Percentiles rank a stretch among this genome's conserved stretches.
These are phyloP conservation scores for Phyllosticta citribraziliensis DNA, from an alignment of 2,329 filamentous ascomycete species.

Conservation along the genomic window DNA sequence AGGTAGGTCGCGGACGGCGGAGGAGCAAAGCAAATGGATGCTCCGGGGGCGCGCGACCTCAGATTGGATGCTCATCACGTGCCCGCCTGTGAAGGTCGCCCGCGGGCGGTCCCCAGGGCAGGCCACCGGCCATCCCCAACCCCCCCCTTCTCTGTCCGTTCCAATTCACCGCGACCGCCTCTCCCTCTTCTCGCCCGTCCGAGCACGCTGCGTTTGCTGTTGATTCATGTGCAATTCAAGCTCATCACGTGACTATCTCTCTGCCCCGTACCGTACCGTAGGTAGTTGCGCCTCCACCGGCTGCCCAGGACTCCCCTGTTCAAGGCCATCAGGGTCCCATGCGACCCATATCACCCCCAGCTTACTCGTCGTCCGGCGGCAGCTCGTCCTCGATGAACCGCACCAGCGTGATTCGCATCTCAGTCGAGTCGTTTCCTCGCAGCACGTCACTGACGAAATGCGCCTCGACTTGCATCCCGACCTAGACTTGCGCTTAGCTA, in stretches of 20 bases:
- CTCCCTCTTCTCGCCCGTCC: background rate
- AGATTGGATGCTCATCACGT: too few relatives aligned
- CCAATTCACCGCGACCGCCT: background rate
- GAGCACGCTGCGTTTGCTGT: background rate
- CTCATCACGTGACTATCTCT: background rate
- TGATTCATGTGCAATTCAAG: background rate
- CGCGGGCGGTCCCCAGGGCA: background rate
- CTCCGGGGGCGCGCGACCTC: too few relatives aligned
- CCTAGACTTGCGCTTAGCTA: conserved; percentile 31
- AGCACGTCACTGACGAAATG: conserved; percentile 93
- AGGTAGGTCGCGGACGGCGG: background rate
- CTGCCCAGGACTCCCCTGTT: background rate
- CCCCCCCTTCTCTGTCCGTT: background rate
- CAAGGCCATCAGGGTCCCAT: background rate
- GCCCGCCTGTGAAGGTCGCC: too few relatives aligned
- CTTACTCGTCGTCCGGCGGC: conserved; percentile 86
- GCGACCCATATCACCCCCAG: background rate
- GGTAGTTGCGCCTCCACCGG: too few relatives aligned
- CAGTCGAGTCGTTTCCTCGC: conserved; percentile 87
- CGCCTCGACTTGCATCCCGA: conserved; percentile 96
- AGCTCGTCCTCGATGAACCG: conserved; percentile 96
- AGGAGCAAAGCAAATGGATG: background rate
- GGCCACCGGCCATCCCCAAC: background rate
- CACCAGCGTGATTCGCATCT: conserved; percentile 88
- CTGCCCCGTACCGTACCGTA: too few relatives aligned